phyloP scores from a whole-genome alignment of 1,139 yeast genomes.

The Sporopachydermia cereana region DNA sequence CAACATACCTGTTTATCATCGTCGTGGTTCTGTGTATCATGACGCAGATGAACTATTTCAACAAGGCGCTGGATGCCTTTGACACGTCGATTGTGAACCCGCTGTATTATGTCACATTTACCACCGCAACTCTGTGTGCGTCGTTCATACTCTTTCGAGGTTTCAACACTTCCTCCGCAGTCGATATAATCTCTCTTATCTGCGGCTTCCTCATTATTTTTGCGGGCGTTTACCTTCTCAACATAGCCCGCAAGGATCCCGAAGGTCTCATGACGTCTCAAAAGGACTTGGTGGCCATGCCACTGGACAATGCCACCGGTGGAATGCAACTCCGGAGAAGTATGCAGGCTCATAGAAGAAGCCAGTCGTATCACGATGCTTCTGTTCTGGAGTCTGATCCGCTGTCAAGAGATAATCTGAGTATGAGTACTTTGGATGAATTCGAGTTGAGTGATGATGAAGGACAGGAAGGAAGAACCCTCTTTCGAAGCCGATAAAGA shows the following conservation, averaged over 20 bases:
- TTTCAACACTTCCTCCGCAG: constrained; percentile 73
- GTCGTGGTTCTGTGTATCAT: constrained; percentile 75
- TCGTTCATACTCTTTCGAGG: constrained; percentile 82
- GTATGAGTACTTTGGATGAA: constrained; percentile 43
- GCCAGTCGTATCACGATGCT: constrained; percentile 5
- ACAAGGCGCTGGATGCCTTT: constrained; percentile 86
- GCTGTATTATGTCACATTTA: constrained; percentile 79
- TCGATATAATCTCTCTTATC: constrained; percentile 71
- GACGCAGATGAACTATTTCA: constrained; percentile 89
- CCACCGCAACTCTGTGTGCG: constrained; percentile 79
- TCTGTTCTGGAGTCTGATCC: constrained; percentile 9
- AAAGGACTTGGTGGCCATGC: constrained; percentile 60
- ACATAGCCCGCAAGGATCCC: constrained; percentile 61
- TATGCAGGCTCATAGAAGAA: constrained; percentile 29
- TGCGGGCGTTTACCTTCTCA: constrained; percentile 75
- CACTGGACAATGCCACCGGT: constrained; percentile 78
- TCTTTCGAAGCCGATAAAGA: not conserved
- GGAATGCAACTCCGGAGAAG: constrained; percentile 62
- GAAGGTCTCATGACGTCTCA: constrained; percentile 35
- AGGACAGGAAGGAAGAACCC: constrained; percentile 9
- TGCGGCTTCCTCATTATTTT: constrained; percentile 83
- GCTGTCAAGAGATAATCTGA: constrained; percentile 39
- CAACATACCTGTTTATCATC: constrained; percentile 69
- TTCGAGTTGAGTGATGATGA: constrained; percentile 41
- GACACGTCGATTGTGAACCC: constrained; percentile 92